phyloP scores from a whole-genome alignment of 1,139 yeast genomes.

The Debaryomycetaceae sp. region DNA sequence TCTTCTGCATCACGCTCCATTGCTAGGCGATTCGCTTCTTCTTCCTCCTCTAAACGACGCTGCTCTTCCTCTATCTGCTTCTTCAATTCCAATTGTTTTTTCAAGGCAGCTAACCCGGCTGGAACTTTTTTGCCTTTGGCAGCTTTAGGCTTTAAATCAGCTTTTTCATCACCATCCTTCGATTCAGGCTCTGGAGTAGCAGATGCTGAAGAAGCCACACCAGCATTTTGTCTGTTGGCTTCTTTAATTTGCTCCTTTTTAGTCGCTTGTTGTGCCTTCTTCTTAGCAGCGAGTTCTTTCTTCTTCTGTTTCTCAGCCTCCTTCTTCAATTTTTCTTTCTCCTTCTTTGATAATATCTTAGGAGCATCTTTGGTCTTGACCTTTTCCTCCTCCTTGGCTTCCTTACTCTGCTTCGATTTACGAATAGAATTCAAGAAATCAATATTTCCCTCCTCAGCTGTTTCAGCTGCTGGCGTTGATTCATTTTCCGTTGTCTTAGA shows the following conservation, averaged over 20 bases:
- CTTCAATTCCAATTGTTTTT: conserved; percentile 80
- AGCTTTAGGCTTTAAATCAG: conserved; percentile 26
- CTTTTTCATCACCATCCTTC: conserved; percentile 16
- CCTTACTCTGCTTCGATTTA: conserved; percentile 74
- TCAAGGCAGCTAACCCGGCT: conserved; percentile 78
- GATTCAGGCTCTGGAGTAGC: conserved; percentile 36
- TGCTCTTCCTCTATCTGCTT: conserved; percentile 79
- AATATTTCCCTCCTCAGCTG: conserved; percentile 43
- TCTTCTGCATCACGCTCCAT: conserved; percentile 59
- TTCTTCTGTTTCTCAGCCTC: conserved; percentile 93
- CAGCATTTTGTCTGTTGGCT: conserved; percentile 56
- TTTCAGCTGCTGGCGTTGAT: conserved; percentile 12
- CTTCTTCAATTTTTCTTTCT: conserved; percentile 95
- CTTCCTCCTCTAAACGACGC: conserved; percentile 62
- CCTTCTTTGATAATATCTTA: conserved; percentile 86
- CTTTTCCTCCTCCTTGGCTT: conserved; percentile 49
- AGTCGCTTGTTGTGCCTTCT: conserved; percentile 63
- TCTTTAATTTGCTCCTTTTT: conserved; percentile 64
- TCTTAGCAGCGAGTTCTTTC: conserved; percentile 86
- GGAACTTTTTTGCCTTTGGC: conserved; percentile 67
- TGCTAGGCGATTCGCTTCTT: conserved; percentile 59
- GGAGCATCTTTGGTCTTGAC: conserved; percentile 54
- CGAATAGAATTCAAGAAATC: conserved; percentile 84
- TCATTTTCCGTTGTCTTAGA: conserved; percentile 12
- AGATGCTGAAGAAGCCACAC: conserved; percentile 38